Evolutionary conservation across 1,139 yeast genomes (phyloP).

Genomic region (Protomyces gravidus): DNA sequence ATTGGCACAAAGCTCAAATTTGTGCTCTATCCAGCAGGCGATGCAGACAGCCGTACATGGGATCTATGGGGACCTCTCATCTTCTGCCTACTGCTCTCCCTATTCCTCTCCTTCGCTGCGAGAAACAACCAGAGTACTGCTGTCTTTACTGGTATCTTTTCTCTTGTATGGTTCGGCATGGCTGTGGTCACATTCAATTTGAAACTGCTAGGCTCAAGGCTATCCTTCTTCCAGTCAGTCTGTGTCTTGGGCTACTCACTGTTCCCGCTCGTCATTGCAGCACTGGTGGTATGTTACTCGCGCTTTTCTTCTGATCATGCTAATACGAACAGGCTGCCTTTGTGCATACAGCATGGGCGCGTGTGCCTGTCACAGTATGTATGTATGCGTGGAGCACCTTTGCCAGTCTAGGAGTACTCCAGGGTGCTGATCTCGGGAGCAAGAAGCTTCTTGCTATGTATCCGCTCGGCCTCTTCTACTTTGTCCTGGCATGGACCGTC

Average conservation of each 20-base stretch:
- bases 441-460: constrained; percentile 69
- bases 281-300: constrained; percentile 47
- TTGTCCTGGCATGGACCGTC: constrained; percentile 30
- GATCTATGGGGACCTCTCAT: constrained; percentile 87
- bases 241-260: constrained; percentile 77
- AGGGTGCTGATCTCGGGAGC: constrained; percentile 67
- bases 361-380: constrained; percentile 52
- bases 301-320: constrained; percentile 36
- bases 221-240: constrained; percentile 62
- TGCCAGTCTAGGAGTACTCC: constrained; percentile 61
- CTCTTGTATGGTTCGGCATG: constrained; percentile 55
- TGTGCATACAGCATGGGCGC: constrained; percentile 51
- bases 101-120: constrained; percentile 47
- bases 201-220: constrained; percentile 68
- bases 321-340: constrained; percentile 37
- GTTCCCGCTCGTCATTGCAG: constrained; percentile 70
- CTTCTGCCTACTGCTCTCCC: constrained; percentile 61
- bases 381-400: constrained; percentile 70
- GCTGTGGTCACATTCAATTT: constrained; percentile 59
- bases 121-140: constrained; percentile 44
- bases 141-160: constrained; percentile 63
- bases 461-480: constrained; percentile 71
- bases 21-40: constrained; percentile 62
- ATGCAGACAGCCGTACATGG: constrained; percentile 53
- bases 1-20: constrained; percentile 62